A percentile compares a stretch with the other conserved stretches of the same genome.
phyloP scores from a whole-genome alignment of 2,329 filamentous ascomycete species.

The Cadophora malorum region DNA sequence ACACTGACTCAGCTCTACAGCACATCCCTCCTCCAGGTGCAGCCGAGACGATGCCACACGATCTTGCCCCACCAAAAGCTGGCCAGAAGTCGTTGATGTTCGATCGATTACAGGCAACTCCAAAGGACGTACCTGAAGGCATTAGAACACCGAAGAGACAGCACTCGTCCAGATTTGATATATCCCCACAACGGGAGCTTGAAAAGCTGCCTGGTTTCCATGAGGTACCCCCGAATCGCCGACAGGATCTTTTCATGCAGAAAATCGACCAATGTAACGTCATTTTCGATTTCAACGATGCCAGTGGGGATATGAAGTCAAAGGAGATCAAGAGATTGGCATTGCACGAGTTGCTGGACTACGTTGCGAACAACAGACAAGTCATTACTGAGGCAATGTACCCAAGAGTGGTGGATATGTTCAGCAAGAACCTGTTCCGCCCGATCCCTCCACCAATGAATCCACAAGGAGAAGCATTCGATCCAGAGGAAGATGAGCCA shows the following conservation, averaged over 20 bases:
- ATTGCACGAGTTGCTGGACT: conserved; percentile 94
- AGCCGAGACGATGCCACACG: conserved; percentile 97
- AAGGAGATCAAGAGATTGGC: conserved; percentile 99
- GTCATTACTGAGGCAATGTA: conserved; percentile 99
- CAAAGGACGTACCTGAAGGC: conserved; percentile 95
- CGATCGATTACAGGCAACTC: conserved; percentile 88
- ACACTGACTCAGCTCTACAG: conserved; percentile 51
- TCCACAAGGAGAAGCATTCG: conserved; percentile 96
- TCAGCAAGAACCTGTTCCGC: conserved; percentile 96
- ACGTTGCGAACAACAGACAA: conserved; percentile 97
- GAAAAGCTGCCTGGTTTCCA: conserved; percentile 98
- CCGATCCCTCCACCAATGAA: conserved; percentile 97
- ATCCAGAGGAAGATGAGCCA: conserved; percentile 97
- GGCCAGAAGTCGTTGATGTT: conserved; percentile 89
- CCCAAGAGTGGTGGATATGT: conserved; percentile 98
- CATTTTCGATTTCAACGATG: conserved; percentile 99
- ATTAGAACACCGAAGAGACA: conserved; percentile 95
- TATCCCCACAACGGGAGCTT: conserved; percentile 93
- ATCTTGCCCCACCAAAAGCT: conserved; percentile 91
- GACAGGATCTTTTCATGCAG: conserved; percentile 98
- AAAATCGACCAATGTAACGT: conserved; percentile 99
- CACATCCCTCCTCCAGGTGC: conserved; percentile 92
- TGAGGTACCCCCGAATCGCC: conserved; percentile 91
- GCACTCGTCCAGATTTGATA: conserved; percentile 96
- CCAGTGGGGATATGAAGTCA: conserved; percentile 97